Evolutionary conservation across 2,329 filamentous ascomycete species (phyloP).

Genomic region (Fusarium sp.): DNA sequence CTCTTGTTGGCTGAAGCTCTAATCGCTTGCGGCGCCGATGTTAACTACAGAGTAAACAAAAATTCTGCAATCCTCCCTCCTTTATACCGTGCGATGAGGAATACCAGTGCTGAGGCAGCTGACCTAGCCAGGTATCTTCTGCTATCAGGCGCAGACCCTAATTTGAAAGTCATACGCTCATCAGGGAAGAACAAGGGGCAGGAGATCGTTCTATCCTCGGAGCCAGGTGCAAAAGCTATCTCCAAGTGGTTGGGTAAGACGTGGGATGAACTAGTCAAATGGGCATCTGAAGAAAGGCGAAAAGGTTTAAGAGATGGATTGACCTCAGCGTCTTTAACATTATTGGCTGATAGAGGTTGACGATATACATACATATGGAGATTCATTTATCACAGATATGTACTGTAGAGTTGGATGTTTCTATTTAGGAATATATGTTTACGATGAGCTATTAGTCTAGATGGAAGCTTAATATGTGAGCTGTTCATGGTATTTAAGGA

Average conservation of each 20-base stretch:
- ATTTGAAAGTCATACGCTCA: background rate
- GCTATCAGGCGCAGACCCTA: background rate
- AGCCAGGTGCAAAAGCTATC: background rate
- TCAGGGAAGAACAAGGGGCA: background rate
- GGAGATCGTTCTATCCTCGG: accelerated
- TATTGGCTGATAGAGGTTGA: accelerated
- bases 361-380: accelerated
- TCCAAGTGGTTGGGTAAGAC: background rate
- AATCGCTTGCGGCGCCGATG: background rate
- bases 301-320: accelerated
- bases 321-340: accelerated
- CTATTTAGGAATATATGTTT: accelerated
- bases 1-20: background rate
- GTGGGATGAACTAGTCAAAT: background rate
- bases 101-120: background rate
- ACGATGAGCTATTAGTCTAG: accelerated
- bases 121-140: background rate
- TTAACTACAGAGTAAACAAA: background rate
- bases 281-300: background rate
- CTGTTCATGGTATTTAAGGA: too few relatives aligned
- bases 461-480: background rate
- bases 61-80: accelerated
- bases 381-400: background rate
- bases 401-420: too few relatives aligned
- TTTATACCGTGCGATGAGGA: accelerated